Conservation (phyloP, 345 rosid species). For the Populus simonii region DNA sequence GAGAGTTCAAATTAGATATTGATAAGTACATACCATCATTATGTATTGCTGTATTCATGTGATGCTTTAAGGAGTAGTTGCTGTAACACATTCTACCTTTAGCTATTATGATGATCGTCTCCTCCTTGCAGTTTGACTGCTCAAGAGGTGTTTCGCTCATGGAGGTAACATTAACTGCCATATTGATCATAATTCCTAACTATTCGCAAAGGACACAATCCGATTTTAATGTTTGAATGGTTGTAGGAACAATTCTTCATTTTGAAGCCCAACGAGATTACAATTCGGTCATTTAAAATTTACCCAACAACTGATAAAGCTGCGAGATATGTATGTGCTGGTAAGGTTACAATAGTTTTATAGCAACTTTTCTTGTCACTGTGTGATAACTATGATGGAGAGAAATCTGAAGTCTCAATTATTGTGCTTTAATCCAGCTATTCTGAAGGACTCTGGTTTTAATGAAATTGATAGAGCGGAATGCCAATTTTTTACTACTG, state of each 20-base stretch:
- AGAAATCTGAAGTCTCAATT: slow-evolving; percentile 1
- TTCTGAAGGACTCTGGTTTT: slow-evolving; percentile 80
- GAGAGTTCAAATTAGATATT: background rate
- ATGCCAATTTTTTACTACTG: slow-evolving; percentile 82
- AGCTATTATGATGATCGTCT: background rate
- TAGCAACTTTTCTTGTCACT: background rate
- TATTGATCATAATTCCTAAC: background rate
- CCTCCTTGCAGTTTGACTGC: slow-evolving; percentile 67
- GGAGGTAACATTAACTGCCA: slow-evolving; percentile 47
- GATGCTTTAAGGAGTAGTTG: background rate
- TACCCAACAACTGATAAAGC: slow-evolving; percentile 84
- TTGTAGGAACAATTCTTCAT: slow-evolving; percentile 87
- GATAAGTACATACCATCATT: background rate
- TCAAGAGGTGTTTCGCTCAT: slow-evolving; percentile 64
- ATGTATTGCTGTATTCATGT: background rate
- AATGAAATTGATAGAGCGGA: slow-evolving; percentile 85
- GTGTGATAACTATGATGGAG: slow-evolving; percentile 2
- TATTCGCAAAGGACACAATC: background rate
- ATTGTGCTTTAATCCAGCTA: slow-evolving; percentile 49
- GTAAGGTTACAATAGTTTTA: slow-evolving; percentile 26
- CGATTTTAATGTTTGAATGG: slow-evolving; percentile 6
- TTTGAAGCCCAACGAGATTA: slow-evolving; percentile 63
- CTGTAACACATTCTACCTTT: slow-evolving; percentile 1
- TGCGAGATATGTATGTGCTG: slow-evolving; percentile 69
- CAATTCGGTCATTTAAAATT: slow-evolving; percentile 65